Conservation (phyloP, 257 asterid species). For the Jacaranda mimosifolia region DNA sequence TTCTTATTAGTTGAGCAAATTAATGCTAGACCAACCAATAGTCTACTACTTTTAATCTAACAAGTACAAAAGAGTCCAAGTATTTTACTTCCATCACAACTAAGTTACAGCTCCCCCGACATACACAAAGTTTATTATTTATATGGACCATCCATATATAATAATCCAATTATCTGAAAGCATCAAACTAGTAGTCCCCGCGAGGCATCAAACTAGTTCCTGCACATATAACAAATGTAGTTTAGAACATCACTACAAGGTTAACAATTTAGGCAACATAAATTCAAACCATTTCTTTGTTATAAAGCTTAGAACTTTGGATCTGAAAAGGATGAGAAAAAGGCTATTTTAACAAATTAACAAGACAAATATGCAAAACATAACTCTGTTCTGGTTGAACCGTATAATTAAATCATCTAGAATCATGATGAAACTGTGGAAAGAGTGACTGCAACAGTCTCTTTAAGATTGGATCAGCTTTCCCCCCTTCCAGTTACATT, state of each 20-base stretch:
- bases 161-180: conserved; percentile 19
- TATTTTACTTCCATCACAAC: conserved; percentile 14
- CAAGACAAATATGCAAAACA: conserved; percentile 19
- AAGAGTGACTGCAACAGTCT: not conserved
- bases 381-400: not conserved
- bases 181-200: conserved; percentile 21
- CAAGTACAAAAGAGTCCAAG: not conserved
- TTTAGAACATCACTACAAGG: conserved; percentile 9
- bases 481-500: too few species aligned
- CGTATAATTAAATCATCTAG: not conserved
- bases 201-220: conserved; percentile 32
- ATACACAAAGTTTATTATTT: conserved; percentile 30
- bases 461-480: too few species aligned
- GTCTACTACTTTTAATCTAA: conserved; percentile 16
- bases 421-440: conserved; percentile 13
- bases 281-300: not conserved
- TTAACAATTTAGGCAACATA: not conserved
- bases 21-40: not conserved
- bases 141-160: not conserved
- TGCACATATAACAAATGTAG: conserved; percentile 29
- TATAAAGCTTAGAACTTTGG: conserved; percentile 1
- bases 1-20: not conserved
- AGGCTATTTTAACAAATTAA: not conserved
- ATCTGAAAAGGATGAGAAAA: conserved; percentile 26
- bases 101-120: conserved; percentile 30